Evolutionary conservation across 129 eudicot species (phyloP), one percentile per base, ranked within the genome.

Genomic region (Ambrosia trifida): DNA sequence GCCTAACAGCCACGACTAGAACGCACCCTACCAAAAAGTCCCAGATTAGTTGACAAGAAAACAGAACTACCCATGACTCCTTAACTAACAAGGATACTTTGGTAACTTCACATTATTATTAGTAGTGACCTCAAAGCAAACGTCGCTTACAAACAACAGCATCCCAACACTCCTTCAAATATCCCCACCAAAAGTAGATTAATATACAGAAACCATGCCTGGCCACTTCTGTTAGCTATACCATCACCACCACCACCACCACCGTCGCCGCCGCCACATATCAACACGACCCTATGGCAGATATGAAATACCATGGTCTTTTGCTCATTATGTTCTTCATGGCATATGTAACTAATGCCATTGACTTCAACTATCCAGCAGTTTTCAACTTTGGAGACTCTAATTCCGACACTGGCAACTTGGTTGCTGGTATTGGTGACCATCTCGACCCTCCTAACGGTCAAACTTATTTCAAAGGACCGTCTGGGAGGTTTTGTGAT

Each of bases 301-400:
- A 64, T 14, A 74, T 77, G 81, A 77, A 77, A 45, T 24, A 50
- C 50, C 72, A 33, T 11, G 44, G 49, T 47, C 38, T 82, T 72
- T 17, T 82, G 1, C 66, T 81, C 17, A 75, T 83, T 58, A 32
- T 79, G 65, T 78, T 51, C 33, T 72, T 36, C 73, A 69, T 47
- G 56, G 35, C 66, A 20, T 82, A 84, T 70, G 68, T 59, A 35
- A 52, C 84, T 32, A 63, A 64, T 78, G 72, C 81, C 71, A 72
- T 89, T 46, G 84, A 82, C 38, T 93, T 87, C 85, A 82, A 82
- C 18, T 87, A 82, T 70, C 97, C 96, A 5, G 97, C 98, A 9
- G 90, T 87, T 74, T 89, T 94, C 93, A 94, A 85, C 85, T 94
- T 89, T 41, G 98, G 98, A 0, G 97, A 89, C 65, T 94, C 98